Evolutionary conservation across 352 stramenopile genomes (phyloP).

Genomic region (Aphanomyces stellatus): DNA sequence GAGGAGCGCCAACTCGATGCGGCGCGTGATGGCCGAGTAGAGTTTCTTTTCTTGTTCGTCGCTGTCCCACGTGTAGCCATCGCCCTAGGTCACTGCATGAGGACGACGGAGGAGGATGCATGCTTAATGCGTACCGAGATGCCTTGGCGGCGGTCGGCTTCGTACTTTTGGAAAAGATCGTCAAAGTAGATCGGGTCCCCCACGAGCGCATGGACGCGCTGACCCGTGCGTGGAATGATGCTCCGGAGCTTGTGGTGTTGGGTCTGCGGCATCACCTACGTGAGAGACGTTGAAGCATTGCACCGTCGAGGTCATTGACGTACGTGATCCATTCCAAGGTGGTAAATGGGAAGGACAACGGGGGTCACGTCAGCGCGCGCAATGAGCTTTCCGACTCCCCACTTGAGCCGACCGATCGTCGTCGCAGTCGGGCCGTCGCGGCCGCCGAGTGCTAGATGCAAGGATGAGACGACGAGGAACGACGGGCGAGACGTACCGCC

Average conservation of each 20-base stretch:
- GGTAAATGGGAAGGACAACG: constrained; percentile 80
- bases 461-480: background rate
- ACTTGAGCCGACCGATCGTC: constrained; percentile 78
- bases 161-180: constrained; percentile 63
- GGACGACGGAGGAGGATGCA: background rate
- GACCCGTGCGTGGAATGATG: constrained; percentile 40
- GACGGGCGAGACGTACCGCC: constrained; percentile 27
- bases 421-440: constrained; percentile 47
- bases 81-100: constrained; percentile 2
- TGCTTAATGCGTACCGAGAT: constrained; percentile 15
- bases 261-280: constrained; percentile 69
- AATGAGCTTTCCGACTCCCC: constrained; percentile 82
- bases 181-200: constrained; percentile 75
- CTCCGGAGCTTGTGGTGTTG: constrained; percentile 61
- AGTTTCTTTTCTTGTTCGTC: constrained; percentile 55
- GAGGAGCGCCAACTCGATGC: constrained; percentile 72
- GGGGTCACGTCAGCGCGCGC: constrained; percentile 52
- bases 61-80: constrained; percentile 36
- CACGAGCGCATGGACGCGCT: constrained; percentile 49
- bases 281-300: background rate
- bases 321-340: constrained; percentile 74
- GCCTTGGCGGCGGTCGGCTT: constrained; percentile 36
- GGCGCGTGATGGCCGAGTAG: constrained; percentile 77
- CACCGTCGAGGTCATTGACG: background rate
- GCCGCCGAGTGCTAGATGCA: constrained; percentile 46